Conservation (phyloP, 75 land plant species). For the Pinus taeda region DNA sequence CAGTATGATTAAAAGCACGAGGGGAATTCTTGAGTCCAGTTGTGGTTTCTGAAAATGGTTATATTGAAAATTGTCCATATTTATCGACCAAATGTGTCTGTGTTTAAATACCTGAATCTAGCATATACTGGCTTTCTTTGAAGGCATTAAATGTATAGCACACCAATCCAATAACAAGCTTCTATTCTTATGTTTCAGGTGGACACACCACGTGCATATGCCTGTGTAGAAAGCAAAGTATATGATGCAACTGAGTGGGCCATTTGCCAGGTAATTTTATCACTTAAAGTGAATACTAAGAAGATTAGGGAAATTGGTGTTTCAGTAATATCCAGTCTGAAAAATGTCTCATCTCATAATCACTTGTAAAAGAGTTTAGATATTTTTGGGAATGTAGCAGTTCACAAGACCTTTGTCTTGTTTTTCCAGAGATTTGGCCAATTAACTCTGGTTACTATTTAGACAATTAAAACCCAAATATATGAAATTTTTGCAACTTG, state of each 20-base stretch:
- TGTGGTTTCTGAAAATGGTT: background rate
- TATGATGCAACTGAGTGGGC: constrained; percentile 94
- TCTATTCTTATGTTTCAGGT: constrained; percentile 42
- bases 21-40: background rate
- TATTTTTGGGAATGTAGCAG: background rate
- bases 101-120: background rate
- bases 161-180: background rate
- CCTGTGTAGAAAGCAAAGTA: constrained; percentile 82
- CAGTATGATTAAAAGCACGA: too few relatives aligned
- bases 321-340: background rate
- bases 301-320: background rate
- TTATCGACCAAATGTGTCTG: background rate
- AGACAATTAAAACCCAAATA: background rate
- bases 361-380: background rate
- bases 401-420: background rate
- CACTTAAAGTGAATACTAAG: background rate
- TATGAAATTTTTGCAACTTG: background rate
- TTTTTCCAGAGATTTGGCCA: background rate
- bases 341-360: background rate
- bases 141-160: background rate
- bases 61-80: background rate
- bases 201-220: constrained; percentile 78
- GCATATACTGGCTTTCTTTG: background rate
- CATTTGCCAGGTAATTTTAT: constrained; percentile 77
- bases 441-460: background rate